These are phyloP conservation scores for Coriaria nepalensis DNA, from an alignment of 306 rosid genomes.

Conservation along the genomic window DNA sequence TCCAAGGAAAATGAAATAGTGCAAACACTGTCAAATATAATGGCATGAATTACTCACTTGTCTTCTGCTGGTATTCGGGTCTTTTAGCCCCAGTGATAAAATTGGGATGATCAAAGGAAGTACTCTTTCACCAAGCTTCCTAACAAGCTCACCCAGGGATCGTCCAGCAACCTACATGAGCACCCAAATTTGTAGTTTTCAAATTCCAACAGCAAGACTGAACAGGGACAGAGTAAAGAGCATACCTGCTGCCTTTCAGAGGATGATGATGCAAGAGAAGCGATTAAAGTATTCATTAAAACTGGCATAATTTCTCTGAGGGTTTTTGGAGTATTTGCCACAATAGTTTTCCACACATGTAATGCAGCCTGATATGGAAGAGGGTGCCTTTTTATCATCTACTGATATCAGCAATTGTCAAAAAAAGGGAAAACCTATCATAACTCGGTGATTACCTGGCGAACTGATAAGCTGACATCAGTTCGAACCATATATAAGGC, in stretches of 20 bases:
- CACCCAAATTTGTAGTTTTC: conserved; percentile 5
- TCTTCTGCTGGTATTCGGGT: conserved; percentile 63
- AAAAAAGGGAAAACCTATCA: background rate
- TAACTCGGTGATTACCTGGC: conserved; percentile 51
- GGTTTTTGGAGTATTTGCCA: conserved; percentile 94
- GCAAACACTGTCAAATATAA: background rate
- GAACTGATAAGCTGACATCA: conserved; percentile 92
- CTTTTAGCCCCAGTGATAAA: conserved; percentile 72
- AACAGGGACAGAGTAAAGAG: conserved; percentile 3
- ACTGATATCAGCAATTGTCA: background rate
- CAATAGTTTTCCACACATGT: conserved; percentile 98
- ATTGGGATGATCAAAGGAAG: conserved; percentile 93
- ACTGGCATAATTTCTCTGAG: conserved; percentile 92
- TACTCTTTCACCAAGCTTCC: conserved; percentile 97
- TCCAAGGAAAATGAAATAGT: background rate
- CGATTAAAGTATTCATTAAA: conserved; percentile 82
- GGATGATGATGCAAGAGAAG: conserved; percentile 89
- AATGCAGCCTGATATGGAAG: conserved; percentile 63
- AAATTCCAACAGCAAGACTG: background rate
- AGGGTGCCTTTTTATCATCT: conserved; percentile 7
- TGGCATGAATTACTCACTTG: conserved; percentile 40
- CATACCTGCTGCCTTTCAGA: conserved; percentile 91
- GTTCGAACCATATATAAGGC: conserved; percentile 95
- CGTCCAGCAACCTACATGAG: conserved; percentile 79
- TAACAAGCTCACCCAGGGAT: conserved; percentile 93